phyloP scores from a whole-genome alignment of 1,284 basidiomycete genomes.

The Sporisorium scitamineum region DNA sequence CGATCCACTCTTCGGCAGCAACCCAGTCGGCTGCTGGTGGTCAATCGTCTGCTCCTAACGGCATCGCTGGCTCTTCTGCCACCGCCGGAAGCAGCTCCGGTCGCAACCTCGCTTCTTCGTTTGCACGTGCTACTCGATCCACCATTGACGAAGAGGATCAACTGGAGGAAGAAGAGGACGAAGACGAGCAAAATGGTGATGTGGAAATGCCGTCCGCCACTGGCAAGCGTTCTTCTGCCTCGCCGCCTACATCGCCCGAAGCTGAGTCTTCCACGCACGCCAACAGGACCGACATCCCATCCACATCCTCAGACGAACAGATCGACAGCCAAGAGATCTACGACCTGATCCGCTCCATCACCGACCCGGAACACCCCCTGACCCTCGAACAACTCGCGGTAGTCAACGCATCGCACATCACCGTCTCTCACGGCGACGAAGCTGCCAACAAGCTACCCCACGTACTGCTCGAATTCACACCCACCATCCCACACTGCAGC shows the following conservation, averaged over 20 bases:
- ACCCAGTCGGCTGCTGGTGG: slow-evolving; percentile 8
- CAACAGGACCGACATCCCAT: background rate
- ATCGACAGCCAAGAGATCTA: slow-evolving; percentile 67
- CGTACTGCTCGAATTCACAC: slow-evolving; percentile 78
- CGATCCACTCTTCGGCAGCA: slow-evolving; percentile 40
- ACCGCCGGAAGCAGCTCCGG: slow-evolving; percentile 1
- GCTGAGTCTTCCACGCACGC: background rate
- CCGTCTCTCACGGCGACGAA: slow-evolving; percentile 72
- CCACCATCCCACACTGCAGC: slow-evolving; percentile 97
- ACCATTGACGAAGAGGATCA: slow-evolving; percentile 38
- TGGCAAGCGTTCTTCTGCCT: background rate
- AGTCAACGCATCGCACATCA: slow-evolving; percentile 88
- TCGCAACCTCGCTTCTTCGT: slow-evolving; percentile 73
- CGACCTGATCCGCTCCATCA: slow-evolving; percentile 88
- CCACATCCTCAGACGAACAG: slow-evolving; percentile 20
- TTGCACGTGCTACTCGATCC: slow-evolving; percentile 29
- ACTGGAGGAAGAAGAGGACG: slow-evolving; percentile 70
- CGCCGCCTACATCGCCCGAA: slow-evolving; percentile 15
- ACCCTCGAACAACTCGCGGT: slow-evolving; percentile 97
- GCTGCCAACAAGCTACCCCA: slow-evolving; percentile 67
- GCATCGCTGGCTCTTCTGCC: background rate
- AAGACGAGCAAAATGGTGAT: slow-evolving; percentile 15
- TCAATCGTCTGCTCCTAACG: background rate
- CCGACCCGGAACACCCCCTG: slow-evolving; percentile 94
- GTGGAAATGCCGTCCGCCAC: slow-evolving; percentile 10